Base-by-base conservation (phyloP, 345 rosid species). In the Sapria himalayana region DNA sequence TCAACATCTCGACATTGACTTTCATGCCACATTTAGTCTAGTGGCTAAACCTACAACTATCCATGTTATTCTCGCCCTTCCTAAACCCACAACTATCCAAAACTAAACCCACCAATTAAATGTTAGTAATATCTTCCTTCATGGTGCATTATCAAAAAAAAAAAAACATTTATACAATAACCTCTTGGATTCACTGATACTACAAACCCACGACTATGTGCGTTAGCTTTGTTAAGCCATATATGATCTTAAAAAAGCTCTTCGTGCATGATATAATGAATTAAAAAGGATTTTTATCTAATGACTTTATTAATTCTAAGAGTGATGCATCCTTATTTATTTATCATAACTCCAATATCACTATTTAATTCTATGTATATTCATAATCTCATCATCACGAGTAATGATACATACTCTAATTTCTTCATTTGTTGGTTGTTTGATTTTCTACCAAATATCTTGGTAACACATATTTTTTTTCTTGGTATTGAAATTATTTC, bases 81-180 rank as follows among this genome's bases (percentile, higher is more conserved):
- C n/a, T 1, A 52, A 43, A 7, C 50, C 37, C 0, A 14, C 22
- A 2, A 43, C 22, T 0, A 43, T 36, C 2, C 29, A 36, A 0
- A 1, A 4, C 0, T 27, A 22, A 0, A 3, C 37, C 9, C 15
- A 3, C 1, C 25, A 49, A 2, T 29, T 43, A 1, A 35, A 54
- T 9, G 49, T 42, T 8, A 33, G 35, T 1, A 51, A 50, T 50
- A 40, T 25, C 0, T 41, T 50, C 15, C 17, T 50, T 3, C 41
- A 33, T 5, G 22, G 39, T 2, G 7, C 15, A 4, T 22, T 23
- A 0, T 6, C 7, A n/a, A n/a, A n/a, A n/a, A n/a, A n/a, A n/a
- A 1, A 16, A 41, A 0, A 15, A 9, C n/a, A 7, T 51, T 5
- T 21, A 45, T 14, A 21, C 2, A 2, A 0, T 22, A 24, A 24